A percentile compares a stretch with the other conserved stretches of the same genome.
Evolutionary conservation across 768 basidiomycete species (phyloP).

Genomic region (Cyclocybe cylindracea): DNA sequence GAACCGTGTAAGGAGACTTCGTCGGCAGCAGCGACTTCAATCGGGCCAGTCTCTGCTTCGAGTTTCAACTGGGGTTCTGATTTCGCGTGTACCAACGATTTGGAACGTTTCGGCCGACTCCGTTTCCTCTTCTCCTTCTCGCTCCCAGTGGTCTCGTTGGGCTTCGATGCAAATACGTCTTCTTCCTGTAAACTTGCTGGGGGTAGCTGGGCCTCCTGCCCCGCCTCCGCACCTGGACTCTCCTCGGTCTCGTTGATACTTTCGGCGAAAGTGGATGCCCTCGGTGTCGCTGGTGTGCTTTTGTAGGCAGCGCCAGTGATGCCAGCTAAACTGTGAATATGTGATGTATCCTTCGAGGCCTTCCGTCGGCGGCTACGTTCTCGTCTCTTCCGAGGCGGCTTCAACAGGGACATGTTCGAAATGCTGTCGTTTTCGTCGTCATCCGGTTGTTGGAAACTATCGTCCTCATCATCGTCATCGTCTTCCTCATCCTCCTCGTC

Average conservation of each 20-base stretch:
- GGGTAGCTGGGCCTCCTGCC: background rate
- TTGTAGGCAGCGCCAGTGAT: conserved; percentile 15
- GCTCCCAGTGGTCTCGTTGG: background rate
- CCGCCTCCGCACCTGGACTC: conserved; percentile 5
- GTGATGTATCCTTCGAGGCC: conserved; percentile 11
- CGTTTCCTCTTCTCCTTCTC: conserved; percentile 23
- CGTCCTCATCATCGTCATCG: conserved; percentile 14
- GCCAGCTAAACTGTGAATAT: conserved; percentile 17
- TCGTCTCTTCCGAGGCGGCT: conserved; percentile 22
- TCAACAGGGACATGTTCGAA: conserved; percentile 23
- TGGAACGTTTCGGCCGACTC: conserved; percentile 13
- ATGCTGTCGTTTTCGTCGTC: conserved; percentile 25
- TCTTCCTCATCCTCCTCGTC: conserved; percentile 5
- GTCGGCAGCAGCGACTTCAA: background rate
- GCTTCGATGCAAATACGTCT: conserved; percentile 6
- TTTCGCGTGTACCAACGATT: conserved; percentile 9
- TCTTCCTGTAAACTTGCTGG: conserved; percentile 2
- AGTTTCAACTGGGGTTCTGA: conserved; percentile 18
- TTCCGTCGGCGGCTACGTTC: conserved; percentile 17
- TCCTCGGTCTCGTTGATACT: conserved; percentile 4
- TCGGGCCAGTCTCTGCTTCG: conserved; percentile 5
- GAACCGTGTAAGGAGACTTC: background rate
- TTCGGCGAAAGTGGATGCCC: background rate
- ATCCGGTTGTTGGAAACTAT: conserved; percentile 11
- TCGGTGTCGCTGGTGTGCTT: conserved; percentile 19